These are phyloP conservation scores for Podochytrium sp. DNA, from an alignment of 192 early-diverging fungal genomes.

Conservation along the genomic window DNA sequence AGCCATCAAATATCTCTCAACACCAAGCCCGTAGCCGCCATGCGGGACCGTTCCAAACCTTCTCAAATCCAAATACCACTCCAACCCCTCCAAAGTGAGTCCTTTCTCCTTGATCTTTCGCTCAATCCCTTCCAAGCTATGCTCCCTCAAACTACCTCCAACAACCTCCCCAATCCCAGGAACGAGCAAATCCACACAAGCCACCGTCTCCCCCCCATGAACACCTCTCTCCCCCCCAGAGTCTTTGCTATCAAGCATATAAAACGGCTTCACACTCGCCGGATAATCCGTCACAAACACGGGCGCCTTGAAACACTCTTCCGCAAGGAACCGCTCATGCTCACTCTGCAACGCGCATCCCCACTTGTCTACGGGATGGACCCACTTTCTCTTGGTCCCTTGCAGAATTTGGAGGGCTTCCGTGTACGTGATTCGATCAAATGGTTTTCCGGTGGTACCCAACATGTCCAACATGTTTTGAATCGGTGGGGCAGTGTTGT, in stretches of 20 bases:
- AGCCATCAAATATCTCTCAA: slow-evolving; percentile 80
- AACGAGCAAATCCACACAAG: slow-evolving; percentile 81
- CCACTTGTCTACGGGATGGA: slow-evolving; percentile 69
- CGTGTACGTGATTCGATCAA: slow-evolving; percentile 75
- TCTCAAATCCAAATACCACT: slow-evolving; percentile 86
- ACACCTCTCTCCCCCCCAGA: slow-evolving; percentile 23
- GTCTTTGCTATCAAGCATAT: slow-evolving; percentile 68
- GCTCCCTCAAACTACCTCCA: slow-evolving; percentile 85
- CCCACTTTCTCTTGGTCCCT: slow-evolving; percentile 55
- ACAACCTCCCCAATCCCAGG: slow-evolving; percentile 84
- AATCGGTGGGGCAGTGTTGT: slow-evolving; percentile 30
- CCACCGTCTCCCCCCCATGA: slow-evolving; percentile 62
- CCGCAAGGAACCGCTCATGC: slow-evolving; percentile 84
- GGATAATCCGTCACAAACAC: slow-evolving; percentile 95
- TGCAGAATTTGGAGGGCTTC: slow-evolving; percentile 77
- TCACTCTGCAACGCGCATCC: slow-evolving; percentile 78
- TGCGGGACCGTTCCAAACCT: slow-evolving; percentile 83
- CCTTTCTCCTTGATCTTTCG: slow-evolving; percentile 55
- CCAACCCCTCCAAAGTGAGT: slow-evolving; percentile 67
- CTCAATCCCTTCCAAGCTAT: slow-evolving; percentile 59
- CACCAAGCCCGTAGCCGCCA: slow-evolving; percentile 90
- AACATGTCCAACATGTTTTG: slow-evolving; percentile 15
- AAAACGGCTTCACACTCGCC: slow-evolving; percentile 78
- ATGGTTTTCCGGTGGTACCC: slow-evolving; percentile 45
- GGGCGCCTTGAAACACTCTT: slow-evolving; percentile 64